Conservation (phyloP, 495 filamentous ascomycete genomes). For the Cetradonia linearis region DNA sequence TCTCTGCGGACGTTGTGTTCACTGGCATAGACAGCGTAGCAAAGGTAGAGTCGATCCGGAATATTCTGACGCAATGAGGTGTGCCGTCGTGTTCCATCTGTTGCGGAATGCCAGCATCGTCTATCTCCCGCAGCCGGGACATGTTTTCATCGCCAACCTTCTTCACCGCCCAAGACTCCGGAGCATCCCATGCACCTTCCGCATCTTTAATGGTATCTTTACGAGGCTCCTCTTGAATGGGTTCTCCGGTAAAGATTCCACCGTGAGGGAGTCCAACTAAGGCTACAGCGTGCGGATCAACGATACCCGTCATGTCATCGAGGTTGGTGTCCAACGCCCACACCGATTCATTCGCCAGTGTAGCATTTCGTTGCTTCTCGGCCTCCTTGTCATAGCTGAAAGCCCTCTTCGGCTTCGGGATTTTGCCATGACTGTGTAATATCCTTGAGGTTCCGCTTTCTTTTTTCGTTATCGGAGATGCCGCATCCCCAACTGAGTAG, state of each 20-base stretch:
- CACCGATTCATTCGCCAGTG: slow-evolving; percentile 37
- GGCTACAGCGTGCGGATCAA: slow-evolving; percentile 33
- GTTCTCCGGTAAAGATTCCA: slow-evolving; percentile 42
- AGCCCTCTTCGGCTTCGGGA: slow-evolving; percentile 39
- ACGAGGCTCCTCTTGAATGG: slow-evolving; percentile 36
- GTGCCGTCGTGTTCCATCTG: slow-evolving; percentile 54
- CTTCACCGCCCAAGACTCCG: slow-evolving; percentile 87
- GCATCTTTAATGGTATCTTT: slow-evolving; percentile 26
- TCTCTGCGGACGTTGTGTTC: slow-evolving; percentile 72
- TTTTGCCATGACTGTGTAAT: slow-evolving; percentile 26
- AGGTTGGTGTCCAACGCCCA: slow-evolving; percentile 79
- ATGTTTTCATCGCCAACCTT: slow-evolving; percentile 55
- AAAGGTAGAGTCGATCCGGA: slow-evolving; percentile 86
- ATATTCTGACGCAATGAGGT: slow-evolving; percentile 89
- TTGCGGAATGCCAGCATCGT: slow-evolving; percentile 44
- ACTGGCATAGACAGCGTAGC: slow-evolving; percentile 74
- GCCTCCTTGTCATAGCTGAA: slow-evolving; percentile 45
- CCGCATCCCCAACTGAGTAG: slow-evolving; percentile 18
- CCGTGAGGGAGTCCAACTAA: slow-evolving; percentile 49
- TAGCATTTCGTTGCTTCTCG: slow-evolving; percentile 34
- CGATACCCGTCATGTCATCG: slow-evolving; percentile 71
- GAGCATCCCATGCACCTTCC: slow-evolving; percentile 64
- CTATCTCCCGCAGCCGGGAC: slow-evolving; percentile 47
- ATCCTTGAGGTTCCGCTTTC: slow-evolving; percentile 18
- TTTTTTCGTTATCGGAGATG: slow-evolving; percentile 23